Evolutionary conservation across 2,329 filamentous ascomycete genomes (phyloP).

Genomic region (Didymosphaeria variabile): DNA sequence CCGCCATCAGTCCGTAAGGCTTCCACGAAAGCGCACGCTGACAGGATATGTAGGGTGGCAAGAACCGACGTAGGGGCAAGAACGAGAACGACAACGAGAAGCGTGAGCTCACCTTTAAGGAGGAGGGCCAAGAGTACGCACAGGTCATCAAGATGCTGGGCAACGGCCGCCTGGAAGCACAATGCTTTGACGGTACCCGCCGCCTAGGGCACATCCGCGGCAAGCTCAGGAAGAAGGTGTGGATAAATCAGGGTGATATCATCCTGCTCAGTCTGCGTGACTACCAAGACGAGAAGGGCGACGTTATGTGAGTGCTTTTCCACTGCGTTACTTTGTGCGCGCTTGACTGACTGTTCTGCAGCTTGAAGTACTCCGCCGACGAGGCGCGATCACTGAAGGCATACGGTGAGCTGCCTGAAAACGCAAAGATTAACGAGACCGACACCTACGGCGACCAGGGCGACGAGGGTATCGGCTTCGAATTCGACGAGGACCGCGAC

Average conservation of each 20-base stretch:
- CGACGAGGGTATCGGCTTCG: slow-evolving; percentile 93
- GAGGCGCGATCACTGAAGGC: slow-evolving; percentile 95
- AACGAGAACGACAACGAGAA: slow-evolving; percentile 97
- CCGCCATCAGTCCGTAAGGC: slow-evolving; percentile 24
- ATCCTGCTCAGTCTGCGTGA: slow-evolving; percentile 75
- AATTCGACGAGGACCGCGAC: slow-evolving; percentile 92
- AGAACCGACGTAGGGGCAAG: slow-evolving; percentile 98
- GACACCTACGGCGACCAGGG: slow-evolving; percentile 92
- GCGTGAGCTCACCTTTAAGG: slow-evolving; percentile 98
- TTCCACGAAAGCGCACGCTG: slow-evolving; percentile 22
- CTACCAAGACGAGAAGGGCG: slow-evolving; percentile 93
- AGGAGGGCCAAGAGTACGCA: slow-evolving; percentile 92
- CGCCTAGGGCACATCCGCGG: slow-evolving; percentile 87
- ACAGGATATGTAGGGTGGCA: slow-evolving; percentile 75
- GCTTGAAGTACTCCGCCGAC: slow-evolving; percentile 84
- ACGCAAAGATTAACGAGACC: slow-evolving; percentile 99
- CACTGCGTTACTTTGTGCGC: not conserved
- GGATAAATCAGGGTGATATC: slow-evolving; percentile 96
- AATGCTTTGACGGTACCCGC: slow-evolving; percentile 94
- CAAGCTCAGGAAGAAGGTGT: slow-evolving; percentile 98
- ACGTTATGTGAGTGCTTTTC: slow-evolving; percentile 68
- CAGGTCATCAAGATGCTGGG: slow-evolving; percentile 96
- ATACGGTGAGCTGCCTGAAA: slow-evolving; percentile 96
- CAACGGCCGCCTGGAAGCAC: slow-evolving; percentile 90
- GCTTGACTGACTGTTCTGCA: slow-evolving; percentile 70